These are phyloP conservation scores for Scorias spongiosa DNA, from an alignment of 2,329 filamentous ascomycete genomes.

Conservation along the genomic window DNA sequence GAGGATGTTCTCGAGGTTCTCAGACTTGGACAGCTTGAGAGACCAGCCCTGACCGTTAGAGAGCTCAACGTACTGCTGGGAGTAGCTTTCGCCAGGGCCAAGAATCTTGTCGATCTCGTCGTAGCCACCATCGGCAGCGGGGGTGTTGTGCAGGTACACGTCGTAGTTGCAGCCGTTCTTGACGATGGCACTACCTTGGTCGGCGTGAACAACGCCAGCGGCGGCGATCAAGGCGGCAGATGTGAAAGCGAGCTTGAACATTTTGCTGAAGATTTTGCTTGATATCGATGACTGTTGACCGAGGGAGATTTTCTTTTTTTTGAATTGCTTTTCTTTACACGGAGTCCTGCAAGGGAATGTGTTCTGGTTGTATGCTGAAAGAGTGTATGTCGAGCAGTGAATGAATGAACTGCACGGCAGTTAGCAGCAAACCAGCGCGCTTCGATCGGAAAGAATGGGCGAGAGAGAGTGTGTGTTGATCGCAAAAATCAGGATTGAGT, in stretches of 20 bases:
- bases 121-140: slow-evolving; percentile 14
- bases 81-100: slow-evolving; percentile 11
- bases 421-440: neutral
- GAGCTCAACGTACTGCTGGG: slow-evolving; percentile 20
- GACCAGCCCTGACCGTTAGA: slow-evolving; percentile 22
- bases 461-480: neutral
- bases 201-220: slow-evolving; percentile 4
- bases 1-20: slow-evolving; percentile 15
- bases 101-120: slow-evolving; percentile 13
- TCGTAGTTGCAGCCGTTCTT: slow-evolving; percentile 20
- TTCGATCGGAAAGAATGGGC: neutral
- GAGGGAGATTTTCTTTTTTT: too few species aligned
- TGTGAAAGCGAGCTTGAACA: slow-evolving; percentile 9
- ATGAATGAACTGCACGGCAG: neutral
- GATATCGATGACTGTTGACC: too few species aligned
- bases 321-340: too few species aligned
- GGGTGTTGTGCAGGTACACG: slow-evolving; percentile 16
- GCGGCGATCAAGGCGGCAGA: slow-evolving; percentile 14
- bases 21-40: slow-evolving; percentile 23
- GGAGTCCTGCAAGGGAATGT: too few species aligned
- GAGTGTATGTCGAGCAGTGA: neutral
- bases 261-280: slow-evolving; percentile 1
- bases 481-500: neutral
- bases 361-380: neutral
- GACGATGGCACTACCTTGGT: slow-evolving; percentile 15